Evolutionary conservation across 306 rosid species (phyloP).

Genomic region (Erythrophleum fordii): DNA sequence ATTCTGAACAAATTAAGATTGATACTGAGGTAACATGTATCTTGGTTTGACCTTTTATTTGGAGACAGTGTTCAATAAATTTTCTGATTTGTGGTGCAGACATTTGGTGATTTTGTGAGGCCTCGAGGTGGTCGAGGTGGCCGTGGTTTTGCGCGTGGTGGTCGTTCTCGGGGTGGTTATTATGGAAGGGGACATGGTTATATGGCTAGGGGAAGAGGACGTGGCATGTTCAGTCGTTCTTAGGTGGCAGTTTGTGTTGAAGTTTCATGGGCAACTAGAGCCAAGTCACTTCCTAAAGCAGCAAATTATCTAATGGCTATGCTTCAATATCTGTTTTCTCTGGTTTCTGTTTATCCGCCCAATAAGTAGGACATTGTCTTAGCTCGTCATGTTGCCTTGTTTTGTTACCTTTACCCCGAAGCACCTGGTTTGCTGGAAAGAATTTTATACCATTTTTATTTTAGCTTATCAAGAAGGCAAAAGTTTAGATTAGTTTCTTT

Average conservation of each 20-base stretch:
- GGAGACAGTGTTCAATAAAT: constrained; percentile 2
- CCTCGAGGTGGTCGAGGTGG: constrained; percentile 58
- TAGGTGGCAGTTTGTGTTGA: constrained; percentile 39
- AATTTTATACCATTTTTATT: constrained; percentile 19
- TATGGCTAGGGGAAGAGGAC: constrained; percentile 57
- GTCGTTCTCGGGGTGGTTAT: constrained; percentile 52
- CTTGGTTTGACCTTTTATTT: constrained; percentile 16
- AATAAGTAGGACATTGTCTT: constrained; percentile 40
- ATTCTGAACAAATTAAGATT: constrained; percentile 57
- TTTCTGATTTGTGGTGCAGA: constrained; percentile 47
- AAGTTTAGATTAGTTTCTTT: constrained; percentile 39
- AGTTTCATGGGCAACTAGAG: constrained; percentile 26
- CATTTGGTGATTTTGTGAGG: constrained; percentile 57
- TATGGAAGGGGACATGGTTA: constrained; percentile 63
- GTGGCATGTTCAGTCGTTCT: constrained; percentile 36
- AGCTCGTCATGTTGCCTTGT: constrained; percentile 20
- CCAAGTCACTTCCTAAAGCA: constrained; percentile 40
- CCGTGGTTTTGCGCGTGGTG: constrained; percentile 53
- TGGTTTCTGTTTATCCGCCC: constrained; percentile 31
- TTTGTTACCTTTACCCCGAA: constrained; percentile 4
- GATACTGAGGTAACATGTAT: constrained; percentile 54
- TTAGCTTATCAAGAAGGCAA: constrained; percentile 25
- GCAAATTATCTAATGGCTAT: constrained; percentile 24
- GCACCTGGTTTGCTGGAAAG: constrained; percentile 33
- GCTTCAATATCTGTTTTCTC: constrained; percentile 33